These are phyloP conservation scores for Micractinium sp. DNA, from an alignment of 139 green algal species.

Conservation along the genomic window DNA sequence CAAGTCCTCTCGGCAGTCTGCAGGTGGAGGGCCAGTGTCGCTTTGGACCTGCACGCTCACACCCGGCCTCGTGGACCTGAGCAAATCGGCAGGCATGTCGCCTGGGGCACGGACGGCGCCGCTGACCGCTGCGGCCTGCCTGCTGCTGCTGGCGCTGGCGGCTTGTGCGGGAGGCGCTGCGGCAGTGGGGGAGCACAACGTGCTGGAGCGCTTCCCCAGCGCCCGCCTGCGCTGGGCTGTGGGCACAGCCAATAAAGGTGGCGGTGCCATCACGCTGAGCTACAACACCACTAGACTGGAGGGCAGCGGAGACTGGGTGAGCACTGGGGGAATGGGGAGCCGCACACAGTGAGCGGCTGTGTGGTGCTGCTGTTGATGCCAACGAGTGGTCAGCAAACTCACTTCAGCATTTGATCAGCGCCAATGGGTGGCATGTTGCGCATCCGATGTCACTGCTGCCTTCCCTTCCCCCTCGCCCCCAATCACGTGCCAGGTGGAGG, in stretches of 20 bases:
- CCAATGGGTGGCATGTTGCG: too few relatives aligned
- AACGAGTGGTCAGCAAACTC: too few relatives aligned
- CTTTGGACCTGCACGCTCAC: background rate
- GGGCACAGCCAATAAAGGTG: background rate
- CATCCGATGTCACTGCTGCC: too few relatives aligned
- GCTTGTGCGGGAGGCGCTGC: background rate
- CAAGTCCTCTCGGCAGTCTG: too few relatives aligned
- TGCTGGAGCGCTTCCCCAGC: constrained; percentile 5
- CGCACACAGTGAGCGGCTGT: too few relatives aligned
- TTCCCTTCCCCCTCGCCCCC: background rate
- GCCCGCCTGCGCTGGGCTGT: background rate
- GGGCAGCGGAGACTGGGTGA: constrained; percentile 11
- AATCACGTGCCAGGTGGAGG: background rate
- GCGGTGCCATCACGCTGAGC: background rate
- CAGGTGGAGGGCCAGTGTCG: background rate
- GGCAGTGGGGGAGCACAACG: constrained; percentile 9
- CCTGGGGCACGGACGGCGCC: too few relatives aligned
- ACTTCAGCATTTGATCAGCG: too few relatives aligned
- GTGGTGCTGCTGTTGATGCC: too few relatives aligned
- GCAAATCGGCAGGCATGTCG: too few relatives aligned
- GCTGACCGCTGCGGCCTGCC: background rate
- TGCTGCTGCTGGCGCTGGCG: background rate
- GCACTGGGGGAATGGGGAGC: background rate
- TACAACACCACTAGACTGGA: constrained; percentile 23
- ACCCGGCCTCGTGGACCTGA: too few relatives aligned